Evolutionary conservation across 352 stramenopile species (phyloP), one percentile per base, ranked within the genome.

Genomic region (Globisporangium yorkense): DNA sequence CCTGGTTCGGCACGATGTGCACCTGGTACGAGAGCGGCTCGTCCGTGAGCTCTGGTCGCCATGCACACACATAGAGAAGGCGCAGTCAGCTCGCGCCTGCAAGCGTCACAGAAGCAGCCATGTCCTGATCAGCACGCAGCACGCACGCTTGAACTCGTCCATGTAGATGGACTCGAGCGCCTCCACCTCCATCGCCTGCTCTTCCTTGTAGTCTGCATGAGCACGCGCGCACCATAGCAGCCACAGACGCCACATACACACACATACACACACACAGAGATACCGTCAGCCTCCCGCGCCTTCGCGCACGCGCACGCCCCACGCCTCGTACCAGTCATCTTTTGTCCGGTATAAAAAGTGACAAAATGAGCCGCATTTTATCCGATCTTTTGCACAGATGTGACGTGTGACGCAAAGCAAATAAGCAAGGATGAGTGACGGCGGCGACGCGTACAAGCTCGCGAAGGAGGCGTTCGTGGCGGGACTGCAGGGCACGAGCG

Each of bases 161-260:
- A 92, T 94, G 68, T 95, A 95, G 55, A 95, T 95, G 67, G 85
- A 82, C 61, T 94, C 85, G 59, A 95, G 81, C 47, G 85, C 85
- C 61, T 95, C 85, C 66, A 92, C 84, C 74, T 95, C 85, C 85
- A 95, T 95, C 65, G 68, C 71, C 69, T 94, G 84, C 57, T 95
- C 85, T 67, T 93, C 85, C 60, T 82, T 84, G 75, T 95, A 93
- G 71, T 95, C 85, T 92, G 39, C 56, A 46, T 27, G 37, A 16
- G 12, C 0, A 13, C 13, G 2, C 33, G 33, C 33, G 33, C 33
- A 5, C 0, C 6, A 37, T 0, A 37, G 33, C 24, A 37, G 33
- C 9, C 6, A 37, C 35, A 41, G 35, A 2, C 0, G 4, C 3
- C 12, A 43, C 37, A 18, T 43, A 13, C 37, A 40, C 35, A 40